Evolutionary conservation across 805 yeast genomes (phyloP).

Genomic region (Candida dajiaensis): DNA sequence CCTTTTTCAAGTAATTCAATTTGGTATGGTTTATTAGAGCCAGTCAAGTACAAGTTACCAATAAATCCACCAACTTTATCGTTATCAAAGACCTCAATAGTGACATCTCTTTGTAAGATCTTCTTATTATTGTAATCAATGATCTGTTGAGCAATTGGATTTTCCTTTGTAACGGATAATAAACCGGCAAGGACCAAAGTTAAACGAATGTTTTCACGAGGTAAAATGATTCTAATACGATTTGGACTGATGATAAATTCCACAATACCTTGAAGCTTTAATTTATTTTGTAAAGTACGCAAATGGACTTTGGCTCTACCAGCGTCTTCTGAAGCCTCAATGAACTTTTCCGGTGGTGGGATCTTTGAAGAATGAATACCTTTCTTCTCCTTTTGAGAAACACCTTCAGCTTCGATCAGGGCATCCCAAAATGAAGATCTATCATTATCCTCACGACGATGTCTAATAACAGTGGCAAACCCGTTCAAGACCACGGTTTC

Average conservation of each 20-base stretch:
- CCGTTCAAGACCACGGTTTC: conserved; percentile 58
- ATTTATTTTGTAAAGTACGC: conserved; percentile 61
- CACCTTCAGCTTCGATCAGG: conserved; percentile 61
- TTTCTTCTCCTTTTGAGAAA: conserved; percentile 46
- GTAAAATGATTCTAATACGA: conserved; percentile 59
- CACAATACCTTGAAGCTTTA: conserved; percentile 59
- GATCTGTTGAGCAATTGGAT: conserved; percentile 41
- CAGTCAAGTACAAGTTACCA: conserved; percentile 56
- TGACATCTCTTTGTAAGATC: conserved; percentile 67
- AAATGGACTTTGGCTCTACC: conserved; percentile 70
- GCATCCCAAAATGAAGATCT: conserved; percentile 75
- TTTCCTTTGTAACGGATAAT: conserved; percentile 33
- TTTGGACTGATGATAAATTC: conserved; percentile 68
- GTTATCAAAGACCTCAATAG: conserved; percentile 57
- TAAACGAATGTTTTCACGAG: conserved; percentile 65
- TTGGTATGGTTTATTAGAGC: conserved; percentile 51
- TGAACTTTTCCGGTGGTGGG: conserved; percentile 53
- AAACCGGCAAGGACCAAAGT: conserved; percentile 76
- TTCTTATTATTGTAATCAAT: conserved; percentile 46
- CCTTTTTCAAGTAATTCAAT: conserved; percentile 55
- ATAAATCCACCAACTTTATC: conserved; percentile 81
- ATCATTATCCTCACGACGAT: conserved; percentile 65
- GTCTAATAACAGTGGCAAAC: conserved; percentile 71
- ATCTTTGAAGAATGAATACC: conserved; percentile 59
- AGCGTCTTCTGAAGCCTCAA: conserved; percentile 74